Evolutionary conservation across 768 basidiomycete genomes (phyloP).

Genomic region (Podaxis sp.): DNA sequence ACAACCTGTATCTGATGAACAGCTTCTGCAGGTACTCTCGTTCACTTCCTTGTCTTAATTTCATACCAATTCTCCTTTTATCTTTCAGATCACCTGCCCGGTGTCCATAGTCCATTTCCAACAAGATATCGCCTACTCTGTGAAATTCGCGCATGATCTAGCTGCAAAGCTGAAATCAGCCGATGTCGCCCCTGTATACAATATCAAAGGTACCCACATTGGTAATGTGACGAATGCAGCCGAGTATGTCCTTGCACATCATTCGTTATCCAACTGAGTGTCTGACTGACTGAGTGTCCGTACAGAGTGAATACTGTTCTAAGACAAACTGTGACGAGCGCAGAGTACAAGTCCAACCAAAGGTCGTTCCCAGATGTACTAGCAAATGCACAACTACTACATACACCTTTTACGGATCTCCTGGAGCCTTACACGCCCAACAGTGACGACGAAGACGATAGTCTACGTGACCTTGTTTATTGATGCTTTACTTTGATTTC

Average conservation of each 20-base stretch:
- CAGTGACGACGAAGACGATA: not conserved
- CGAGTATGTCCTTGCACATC: slow-evolving; percentile 19
- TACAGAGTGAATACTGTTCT: not conserved
- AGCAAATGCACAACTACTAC: not conserved
- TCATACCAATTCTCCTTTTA: not conserved
- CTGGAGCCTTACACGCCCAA: not conserved
- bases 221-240: slow-evolving; percentile 23
- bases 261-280: not conserved
- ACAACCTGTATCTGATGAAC: slow-evolving; percentile 12
- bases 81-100: slow-evolving; percentile 24
- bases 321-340: not conserved
- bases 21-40: slow-evolving; percentile 20
- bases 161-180: slow-evolving; percentile 18
- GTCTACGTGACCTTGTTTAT: not conserved
- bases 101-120: slow-evolving; percentile 29
- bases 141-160: slow-evolving; percentile 22
- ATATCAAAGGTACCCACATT: slow-evolving; percentile 29
- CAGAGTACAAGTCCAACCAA: slow-evolving; percentile 13
- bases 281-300: not conserved
- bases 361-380: not conserved
- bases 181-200: slow-evolving; percentile 19
- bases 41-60: not conserved
- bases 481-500: not conserved
- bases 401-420: slow-evolving; percentile 7
- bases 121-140: slow-evolving; percentile 29